Base-by-base conservation (phyloP, 2,329 filamentous ascomycete genomes). In the Pseudogymnoascus verrucosus region DNA sequence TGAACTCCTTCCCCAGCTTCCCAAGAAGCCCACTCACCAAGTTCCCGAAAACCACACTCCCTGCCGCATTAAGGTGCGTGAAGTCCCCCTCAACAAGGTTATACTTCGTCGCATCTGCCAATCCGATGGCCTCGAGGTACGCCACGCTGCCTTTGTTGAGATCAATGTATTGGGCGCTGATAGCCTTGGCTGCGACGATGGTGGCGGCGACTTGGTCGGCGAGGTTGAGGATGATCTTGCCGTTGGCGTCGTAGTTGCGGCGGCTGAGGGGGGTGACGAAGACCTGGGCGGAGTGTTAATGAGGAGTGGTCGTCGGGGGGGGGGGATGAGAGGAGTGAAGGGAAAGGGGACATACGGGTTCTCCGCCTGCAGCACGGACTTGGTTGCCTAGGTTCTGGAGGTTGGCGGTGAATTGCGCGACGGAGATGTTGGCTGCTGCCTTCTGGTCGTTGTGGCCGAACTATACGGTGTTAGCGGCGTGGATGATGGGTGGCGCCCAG, bases 361-460 rank as follows among this genome's bases (percentile, higher is more conserved):
- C 71, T 2, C 68, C 75, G 2, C 73, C 74, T 40, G 71, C 73
- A 37, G 64, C 42, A 5, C 51, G 61, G 12, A 72, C 73, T 21
- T 76, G 71, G 4, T 57, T 11, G 7, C 69, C 74, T 23, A 75
- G 77, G 0, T 65, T 67, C 8, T 73, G 73, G 0, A 83, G 74
- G 39, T 82, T 82, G 1, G 70, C 69, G 14, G 73, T 73, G 71
- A 77, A 82, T n/a, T 70, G 26, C 0, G 51, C 64, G 23, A 81
- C 65, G 1, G 70, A 71, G 26, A 83, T 75, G 51, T 76, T 76
- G 2, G 73, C 74, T 0, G 69, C 72, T 1, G 71, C 8, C 65
- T 82, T 82, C 65, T 82, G 80, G 68, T 83, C 80, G 64, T 83
- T 83, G 69, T 83, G 80, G 10, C 80, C 80, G 62, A 82, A 82